These are phyloP conservation scores for Mikania micrantha DNA, from an alignment of 129 eudicot genomes.

Conservation along the genomic window DNA sequence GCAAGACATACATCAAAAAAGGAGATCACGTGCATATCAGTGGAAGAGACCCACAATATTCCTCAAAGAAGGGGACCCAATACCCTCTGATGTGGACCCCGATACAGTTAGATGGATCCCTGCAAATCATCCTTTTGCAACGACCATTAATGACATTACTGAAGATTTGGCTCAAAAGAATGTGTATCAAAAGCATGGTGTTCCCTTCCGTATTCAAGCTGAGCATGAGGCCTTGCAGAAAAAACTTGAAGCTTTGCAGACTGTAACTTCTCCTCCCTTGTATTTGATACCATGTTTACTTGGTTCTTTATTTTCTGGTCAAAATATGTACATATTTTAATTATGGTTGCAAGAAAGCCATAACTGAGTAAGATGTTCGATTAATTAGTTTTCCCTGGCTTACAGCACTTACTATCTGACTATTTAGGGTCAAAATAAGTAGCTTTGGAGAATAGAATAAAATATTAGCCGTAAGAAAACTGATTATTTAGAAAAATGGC, in stretches of 20 bases:
- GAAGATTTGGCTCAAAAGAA: constrained; percentile 94
- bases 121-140: constrained; percentile 97
- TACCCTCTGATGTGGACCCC: constrained; percentile 97
- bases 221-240: constrained; percentile 97
- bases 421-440: no score
- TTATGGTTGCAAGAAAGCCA: no score
- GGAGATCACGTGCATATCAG: constrained; percentile 97
- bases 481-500: no score
- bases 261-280: constrained; percentile 38
- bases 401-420: no score
- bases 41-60: constrained; percentile 92
- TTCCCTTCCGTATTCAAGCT: constrained; percentile 95
- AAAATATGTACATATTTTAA: no score
- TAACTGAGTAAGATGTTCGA: no score
- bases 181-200: constrained; percentile 93
- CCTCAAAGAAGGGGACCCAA: constrained; percentile 81
- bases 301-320: background rate
- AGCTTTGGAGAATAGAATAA: no score
- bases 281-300: background rate
- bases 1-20: constrained; percentile 68
- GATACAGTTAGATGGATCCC: constrained; percentile 98
- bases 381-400: no score
- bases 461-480: no score
- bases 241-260: constrained; percentile 88
- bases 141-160: constrained; percentile 86